Evolutionary conservation across 441 rosid species (phyloP).

Genomic region (Erysimum cheiri): DNA sequence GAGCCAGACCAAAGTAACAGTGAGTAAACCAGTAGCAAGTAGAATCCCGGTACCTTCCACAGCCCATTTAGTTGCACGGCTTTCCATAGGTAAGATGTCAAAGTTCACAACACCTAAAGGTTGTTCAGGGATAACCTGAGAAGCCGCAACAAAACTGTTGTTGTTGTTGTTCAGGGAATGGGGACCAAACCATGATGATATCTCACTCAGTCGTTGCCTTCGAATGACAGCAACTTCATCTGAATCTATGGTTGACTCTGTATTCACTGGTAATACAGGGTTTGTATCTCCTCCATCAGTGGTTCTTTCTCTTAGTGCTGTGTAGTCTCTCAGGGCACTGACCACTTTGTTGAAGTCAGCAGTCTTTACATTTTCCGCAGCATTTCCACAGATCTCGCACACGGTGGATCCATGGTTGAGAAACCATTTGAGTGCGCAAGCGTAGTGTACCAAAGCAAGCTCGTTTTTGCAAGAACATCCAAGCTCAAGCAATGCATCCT

Average conservation of each 20-base stretch:
- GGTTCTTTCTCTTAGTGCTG: constrained; percentile 76
- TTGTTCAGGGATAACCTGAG: constrained; percentile 71
- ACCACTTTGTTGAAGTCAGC: constrained; percentile 69
- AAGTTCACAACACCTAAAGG: constrained; percentile 56
- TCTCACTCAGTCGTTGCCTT: constrained; percentile 89
- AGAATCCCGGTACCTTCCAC: constrained; percentile 95
- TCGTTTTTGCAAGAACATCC: constrained; percentile 94
- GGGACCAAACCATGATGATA: constrained; percentile 85
- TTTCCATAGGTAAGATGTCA: constrained; percentile 60
- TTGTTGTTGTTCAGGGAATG: constrained; percentile 46
- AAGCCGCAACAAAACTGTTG: constrained; percentile 44
- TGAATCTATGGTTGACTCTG: constrained; percentile 69
- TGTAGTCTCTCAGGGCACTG: constrained; percentile 73
- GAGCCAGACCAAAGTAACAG: constrained; percentile 92
- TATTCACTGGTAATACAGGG: constrained; percentile 51
- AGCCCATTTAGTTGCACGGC: constrained; percentile 88
- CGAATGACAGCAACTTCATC: constrained; percentile 88
- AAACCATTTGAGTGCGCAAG: constrained; percentile 97
- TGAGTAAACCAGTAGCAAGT: constrained; percentile 87
- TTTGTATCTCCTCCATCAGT: constrained; percentile 70
- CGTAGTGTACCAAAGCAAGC: constrained; percentile 88
- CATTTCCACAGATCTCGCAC: constrained; percentile 83
- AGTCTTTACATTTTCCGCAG: constrained; percentile 65
- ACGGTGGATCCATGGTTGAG: constrained; percentile 89
- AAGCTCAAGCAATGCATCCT: constrained; percentile 68